These are phyloP conservation scores for Pezicula carpinea DNA, from an alignment of 2,329 filamentous ascomycete species.

Conservation along the genomic window DNA sequence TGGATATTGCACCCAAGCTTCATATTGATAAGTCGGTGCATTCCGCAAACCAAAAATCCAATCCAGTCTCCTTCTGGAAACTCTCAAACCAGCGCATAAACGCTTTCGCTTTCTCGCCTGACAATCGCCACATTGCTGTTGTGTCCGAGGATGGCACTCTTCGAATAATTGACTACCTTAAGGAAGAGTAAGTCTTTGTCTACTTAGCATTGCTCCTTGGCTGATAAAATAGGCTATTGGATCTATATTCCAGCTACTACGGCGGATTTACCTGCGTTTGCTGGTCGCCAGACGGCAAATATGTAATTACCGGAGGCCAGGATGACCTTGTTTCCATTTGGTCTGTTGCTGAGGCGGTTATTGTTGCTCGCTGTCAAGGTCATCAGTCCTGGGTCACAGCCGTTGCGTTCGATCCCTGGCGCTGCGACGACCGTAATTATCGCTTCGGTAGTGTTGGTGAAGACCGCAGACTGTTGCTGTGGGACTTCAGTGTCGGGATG, in stretches of 20 bases:
- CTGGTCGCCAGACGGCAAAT: constrained; percentile 97
- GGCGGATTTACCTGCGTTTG: constrained; percentile 89
- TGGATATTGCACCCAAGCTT: constrained; percentile 42
- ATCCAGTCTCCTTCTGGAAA: constrained; percentile 91
- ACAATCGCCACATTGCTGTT: constrained; percentile 79
- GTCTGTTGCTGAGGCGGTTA: constrained; percentile 76
- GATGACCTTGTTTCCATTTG: constrained; percentile 96
- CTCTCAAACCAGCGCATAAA: constrained; percentile 87
- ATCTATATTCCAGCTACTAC: constrained; percentile 87
- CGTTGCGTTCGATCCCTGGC: constrained; percentile 94
- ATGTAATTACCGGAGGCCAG: constrained; percentile 90
- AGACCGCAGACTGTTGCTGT: constrained; percentile 83
- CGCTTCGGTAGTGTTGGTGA: constrained; percentile 95
- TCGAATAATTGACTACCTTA: constrained; percentile 84
- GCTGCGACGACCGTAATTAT: constrained; percentile 93
- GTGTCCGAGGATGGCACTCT: constrained; percentile 89
- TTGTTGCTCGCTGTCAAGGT: constrained; percentile 89
- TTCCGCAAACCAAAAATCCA: constrained; percentile 88
- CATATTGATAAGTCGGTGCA: constrained; percentile 86
- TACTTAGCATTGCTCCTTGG: not conserved
- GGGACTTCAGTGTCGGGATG: constrained; percentile 98
- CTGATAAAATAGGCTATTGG: constrained; percentile 59
- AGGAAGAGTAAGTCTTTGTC: constrained; percentile 66
- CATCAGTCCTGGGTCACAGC: constrained; percentile 94
- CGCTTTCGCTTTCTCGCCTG: constrained; percentile 86